phyloP scores from a whole-genome alignment of 208 protist genomes.

The Endotrypanum monterogeii region DNA sequence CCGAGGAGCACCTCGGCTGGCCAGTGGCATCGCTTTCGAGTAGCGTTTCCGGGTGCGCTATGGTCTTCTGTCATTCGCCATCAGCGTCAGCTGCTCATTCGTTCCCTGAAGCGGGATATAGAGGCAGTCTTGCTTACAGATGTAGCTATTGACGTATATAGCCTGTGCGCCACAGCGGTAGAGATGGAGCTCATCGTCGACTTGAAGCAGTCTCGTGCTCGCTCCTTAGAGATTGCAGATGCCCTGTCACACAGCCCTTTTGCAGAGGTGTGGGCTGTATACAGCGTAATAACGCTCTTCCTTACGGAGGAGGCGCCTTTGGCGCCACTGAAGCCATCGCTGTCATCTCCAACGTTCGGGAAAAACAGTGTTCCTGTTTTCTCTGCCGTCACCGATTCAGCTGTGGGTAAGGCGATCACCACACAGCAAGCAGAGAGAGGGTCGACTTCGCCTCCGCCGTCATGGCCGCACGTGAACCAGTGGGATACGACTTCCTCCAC shows the following conservation, averaged over 20 bases:
- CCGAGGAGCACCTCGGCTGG: neutral
- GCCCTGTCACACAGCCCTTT: constrained; percentile 5
- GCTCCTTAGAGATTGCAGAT: neutral
- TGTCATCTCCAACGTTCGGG: neutral
- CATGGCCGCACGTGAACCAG: constrained; percentile 2
- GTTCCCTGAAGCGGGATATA: constrained; percentile 7
- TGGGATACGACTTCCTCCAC: neutral
- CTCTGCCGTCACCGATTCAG: neutral
- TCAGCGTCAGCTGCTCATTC: constrained; percentile 14
- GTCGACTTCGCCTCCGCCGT: neutral
- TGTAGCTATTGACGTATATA: constrained; percentile 8
- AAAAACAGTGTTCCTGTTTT: neutral
- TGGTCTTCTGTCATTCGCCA: constrained; percentile 17
- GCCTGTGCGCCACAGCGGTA: constrained; percentile 5
- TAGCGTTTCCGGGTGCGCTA: constrained; percentile 20
- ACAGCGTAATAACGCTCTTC: constrained; percentile 18
- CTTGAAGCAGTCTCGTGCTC: neutral
- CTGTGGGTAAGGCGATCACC: neutral
- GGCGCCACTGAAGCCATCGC: neutral
- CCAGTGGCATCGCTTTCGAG: constrained; percentile 6
- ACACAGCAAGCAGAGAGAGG: neutral
- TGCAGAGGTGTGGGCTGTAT: constrained; percentile 19
- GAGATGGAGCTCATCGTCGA: constrained; percentile 27
- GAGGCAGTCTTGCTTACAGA: neutral
- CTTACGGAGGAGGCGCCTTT: neutral